These are phyloP conservation scores for Xylaria nigripes DNA, from an alignment of 495 filamentous ascomycete genomes.

Conservation along the genomic window DNA sequence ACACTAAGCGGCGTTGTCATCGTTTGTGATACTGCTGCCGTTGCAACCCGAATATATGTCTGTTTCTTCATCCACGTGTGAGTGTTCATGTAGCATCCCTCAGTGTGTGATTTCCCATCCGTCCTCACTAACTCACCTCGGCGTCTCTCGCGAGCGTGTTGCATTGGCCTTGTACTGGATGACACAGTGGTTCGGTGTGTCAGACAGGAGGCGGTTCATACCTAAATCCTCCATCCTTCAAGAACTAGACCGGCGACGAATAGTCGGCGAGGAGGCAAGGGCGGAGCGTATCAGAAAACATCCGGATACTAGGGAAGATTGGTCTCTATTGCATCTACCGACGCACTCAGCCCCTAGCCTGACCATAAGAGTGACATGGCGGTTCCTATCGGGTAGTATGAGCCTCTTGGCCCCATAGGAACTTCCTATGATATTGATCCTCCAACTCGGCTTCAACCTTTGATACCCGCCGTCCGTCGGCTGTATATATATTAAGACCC, in stretches of 20 bases:
- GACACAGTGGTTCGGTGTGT: slow-evolving; percentile 6
- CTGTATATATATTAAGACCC: neutral
- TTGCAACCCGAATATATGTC: slow-evolving; percentile 8
- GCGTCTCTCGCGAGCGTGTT: slow-evolving; percentile 4
- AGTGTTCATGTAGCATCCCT: slow-evolving; percentile 7
- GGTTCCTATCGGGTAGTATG: neutral
- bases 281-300: neutral
- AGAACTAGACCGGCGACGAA: neutral
- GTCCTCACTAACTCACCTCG: slow-evolving; percentile 1
- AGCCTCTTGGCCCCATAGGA: neutral
- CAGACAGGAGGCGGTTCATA: neutral
- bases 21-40: slow-evolving; percentile 7
- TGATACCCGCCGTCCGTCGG: neutral
- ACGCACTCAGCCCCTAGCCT: neutral
- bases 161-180: slow-evolving; percentile 3
- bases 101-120: neutral
- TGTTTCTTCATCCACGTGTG: slow-evolving; percentile 7
- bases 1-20: neutral
- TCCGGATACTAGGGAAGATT: no score
- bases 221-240: slow-evolving; percentile 7
- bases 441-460: neutral
- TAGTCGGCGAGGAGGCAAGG: neutral
- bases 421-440: neutral
- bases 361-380: neutral
- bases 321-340: neutral